Evolutionary conservation across 2,329 filamentous ascomycete species (phyloP), one percentile per base, ranked within the genome.

Genomic region (Ciborinia camelliae): DNA sequence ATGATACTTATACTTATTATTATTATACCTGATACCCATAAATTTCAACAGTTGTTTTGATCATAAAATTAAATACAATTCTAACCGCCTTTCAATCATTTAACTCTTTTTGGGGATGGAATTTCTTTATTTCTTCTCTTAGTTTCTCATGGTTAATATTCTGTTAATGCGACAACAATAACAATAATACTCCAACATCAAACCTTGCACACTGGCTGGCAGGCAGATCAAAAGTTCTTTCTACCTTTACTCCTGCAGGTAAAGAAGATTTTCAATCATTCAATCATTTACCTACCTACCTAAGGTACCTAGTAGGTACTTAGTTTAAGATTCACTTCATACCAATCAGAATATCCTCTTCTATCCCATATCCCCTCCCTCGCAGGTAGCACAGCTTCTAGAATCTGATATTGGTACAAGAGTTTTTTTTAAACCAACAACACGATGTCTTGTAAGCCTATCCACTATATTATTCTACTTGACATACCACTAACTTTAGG

Each of bases 381-480:
- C 28, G 35, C 55, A 58, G 48, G 60, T 48, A 63, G 50, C 39
- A 63, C 60, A 63, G 28, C 52, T 23, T 50, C 57, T 62, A 51
- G 41, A 63, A 63, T 32, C 35, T 32, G 30, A 28, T 41, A 63
- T 26, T 10, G 41, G 41, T 32, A 53, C 28, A 47, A 41, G 51
- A 51, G 23, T 28, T 30, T 20, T 63, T 43, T 28, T 32, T n/a
- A n/a, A n/a, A 15, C 32, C 35, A 58, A 10, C 50, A 39, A 12
- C 45, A 68, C 61, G 20, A 72, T 72, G 71, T 69, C 70, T 63
- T 67, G 70, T 71, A 68, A 66, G 68, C 45, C 12, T 41, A 32
- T 30, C 45, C 7, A 50, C 30, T 30, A 9, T 32, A 30, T 35
- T 39, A 18, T 26, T 28, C 35, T 37, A 41, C 28, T 53, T 28